Base-by-base conservation (phyloP, 176 grass and related monocot genomes). In the Lolium multiflorum region DNA sequence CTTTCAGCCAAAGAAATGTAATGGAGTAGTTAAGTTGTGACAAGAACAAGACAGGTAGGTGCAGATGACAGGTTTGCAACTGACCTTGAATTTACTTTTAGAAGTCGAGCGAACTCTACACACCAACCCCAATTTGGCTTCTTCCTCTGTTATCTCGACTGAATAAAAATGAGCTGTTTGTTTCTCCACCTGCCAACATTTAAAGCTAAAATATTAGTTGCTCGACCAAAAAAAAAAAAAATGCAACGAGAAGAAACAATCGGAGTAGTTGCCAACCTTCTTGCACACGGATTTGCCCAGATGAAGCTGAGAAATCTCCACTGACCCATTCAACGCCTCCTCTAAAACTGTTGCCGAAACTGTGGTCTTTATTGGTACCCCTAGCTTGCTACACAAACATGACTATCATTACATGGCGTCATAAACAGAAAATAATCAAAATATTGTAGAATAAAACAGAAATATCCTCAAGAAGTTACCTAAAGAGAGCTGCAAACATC, bases 81-180 rank as follows among this genome's bases (percentile, higher is more conserved):
- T 43, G 79, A 99, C 97, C 97, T 99, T 99, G 85, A 99, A 99
- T 96, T 97, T 99, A 74, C 97, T 99, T 94, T 96, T 99, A 90
- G 88, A 35, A 91, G 89, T 81, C 71, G 97, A 94, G 87, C 86
- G 59, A 46, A 94, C 94, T 87, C 97, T 93, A 73, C 97, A 99
- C 64, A 97, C 97, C 39, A 64, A 85, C 58, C 97, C 97, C 84
- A 88, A 83, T 86, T 86, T 84, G 46, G 92, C 92, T 86, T 96
- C 97, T 84, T 82, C 85, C 31, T 99, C 90, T 90, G 97, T 91
- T 91, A 97, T 90, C 81, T 94, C 87, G 56, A 99, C 90, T 3
- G 94, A 94, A 87, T 97, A 99, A 88, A 99, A 99, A 82, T 99
- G 92, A 81, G 97, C 97, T 83, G 94, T 88, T 83, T 99, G 97